phyloP scores from a whole-genome alignment of 345 rosid species.

The Populus alba region DNA sequence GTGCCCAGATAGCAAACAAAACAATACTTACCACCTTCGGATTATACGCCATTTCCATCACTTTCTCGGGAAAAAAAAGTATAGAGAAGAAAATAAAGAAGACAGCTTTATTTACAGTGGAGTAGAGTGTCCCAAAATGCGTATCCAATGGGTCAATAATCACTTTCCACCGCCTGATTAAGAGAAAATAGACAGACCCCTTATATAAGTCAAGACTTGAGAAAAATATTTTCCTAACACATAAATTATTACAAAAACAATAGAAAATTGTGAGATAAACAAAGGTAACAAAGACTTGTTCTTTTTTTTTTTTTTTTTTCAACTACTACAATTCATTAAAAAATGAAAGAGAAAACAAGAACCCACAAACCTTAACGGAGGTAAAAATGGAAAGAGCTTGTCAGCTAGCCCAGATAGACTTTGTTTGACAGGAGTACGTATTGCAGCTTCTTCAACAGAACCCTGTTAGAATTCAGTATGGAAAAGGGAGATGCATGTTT shows the following conservation, averaged over 20 bases:
- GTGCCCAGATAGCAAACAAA: constrained; percentile 5
- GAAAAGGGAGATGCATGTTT: neutral
- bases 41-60: constrained; percentile 47
- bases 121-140: constrained; percentile 20
- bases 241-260: neutral
- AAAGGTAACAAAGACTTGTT: neutral
- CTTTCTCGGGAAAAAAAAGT: constrained; percentile 22
- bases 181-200: constrained; percentile 6
- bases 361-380: neutral
- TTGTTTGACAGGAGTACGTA: neutral
- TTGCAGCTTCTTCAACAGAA: neutral
- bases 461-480: neutral
- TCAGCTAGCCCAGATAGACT: neutral
- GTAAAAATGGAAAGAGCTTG: neutral
- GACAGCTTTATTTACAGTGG: neutral
- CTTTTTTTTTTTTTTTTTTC: neutral
- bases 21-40: constrained; percentile 47
- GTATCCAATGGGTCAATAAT: constrained; percentile 21
- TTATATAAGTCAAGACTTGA: constrained; percentile 22
- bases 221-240: neutral
- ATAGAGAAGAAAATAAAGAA: neutral
- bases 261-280: neutral
- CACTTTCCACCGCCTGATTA: constrained; percentile 23
- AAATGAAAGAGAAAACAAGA: neutral
- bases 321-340: neutral